phyloP scores from a whole-genome alignment of 805 yeast species.

The Cyberlindnera xishuangbannaensis region DNA sequence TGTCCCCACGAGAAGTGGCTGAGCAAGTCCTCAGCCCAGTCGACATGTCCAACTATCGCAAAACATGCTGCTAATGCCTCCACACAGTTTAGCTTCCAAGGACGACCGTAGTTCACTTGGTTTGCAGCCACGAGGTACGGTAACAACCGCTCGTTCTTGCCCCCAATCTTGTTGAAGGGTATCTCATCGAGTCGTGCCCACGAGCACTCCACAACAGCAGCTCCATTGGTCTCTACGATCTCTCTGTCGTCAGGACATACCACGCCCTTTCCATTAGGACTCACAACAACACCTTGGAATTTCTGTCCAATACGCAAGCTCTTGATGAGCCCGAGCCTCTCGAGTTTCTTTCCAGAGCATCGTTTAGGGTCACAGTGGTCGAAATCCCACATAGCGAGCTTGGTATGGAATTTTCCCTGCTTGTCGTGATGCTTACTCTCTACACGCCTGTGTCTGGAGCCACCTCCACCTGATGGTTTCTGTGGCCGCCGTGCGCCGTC shows the following conservation, averaged over 20 bases:
- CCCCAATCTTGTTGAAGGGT: constrained; percentile 92
- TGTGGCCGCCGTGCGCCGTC: constrained; percentile 35
- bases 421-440: constrained; percentile 29
- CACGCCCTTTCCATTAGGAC: constrained; percentile 87
- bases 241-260: constrained; percentile 85
- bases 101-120: constrained; percentile 94
- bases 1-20: constrained; percentile 90
- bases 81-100: constrained; percentile 94
- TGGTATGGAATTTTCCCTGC: constrained; percentile 57
- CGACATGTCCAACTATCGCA: constrained; percentile 85
- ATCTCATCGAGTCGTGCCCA: constrained; percentile 98
- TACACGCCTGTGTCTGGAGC: constrained; percentile 42
- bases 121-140: constrained; percentile 96
- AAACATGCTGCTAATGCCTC: constrained; percentile 97
- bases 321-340: constrained; percentile 77
- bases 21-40: constrained; percentile 79
- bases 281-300: constrained; percentile 82
- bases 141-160: constrained; percentile 74
- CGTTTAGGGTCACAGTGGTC: constrained; percentile 98
- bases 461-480: constrained; percentile 53
- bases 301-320: constrained; percentile 87
- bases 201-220: constrained; percentile 98
- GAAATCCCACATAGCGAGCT: constrained; percentile 98
- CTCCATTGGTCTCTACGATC: constrained; percentile 74
- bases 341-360: constrained; percentile 92